Evolutionary conservation across 495 filamentous ascomycete species (phyloP).

Genomic region (Wilcoxina mikolae): DNA sequence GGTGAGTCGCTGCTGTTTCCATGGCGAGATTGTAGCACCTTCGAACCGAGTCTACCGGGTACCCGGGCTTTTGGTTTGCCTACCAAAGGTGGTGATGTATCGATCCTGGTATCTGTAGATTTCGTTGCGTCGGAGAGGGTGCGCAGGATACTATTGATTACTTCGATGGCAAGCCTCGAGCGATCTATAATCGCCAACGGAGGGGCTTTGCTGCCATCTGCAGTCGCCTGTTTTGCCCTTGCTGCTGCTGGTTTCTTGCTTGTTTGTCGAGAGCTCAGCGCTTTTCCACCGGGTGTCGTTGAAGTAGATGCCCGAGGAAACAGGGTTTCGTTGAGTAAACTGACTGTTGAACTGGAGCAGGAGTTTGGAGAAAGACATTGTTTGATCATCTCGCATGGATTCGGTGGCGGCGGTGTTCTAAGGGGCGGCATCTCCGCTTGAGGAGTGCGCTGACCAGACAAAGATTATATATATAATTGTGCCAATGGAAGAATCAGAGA

Average conservation of each 20-base stretch:
- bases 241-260: background rate
- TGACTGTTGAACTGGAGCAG: constrained; percentile 21
- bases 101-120: background rate
- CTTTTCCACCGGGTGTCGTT: too few relatives aligned
- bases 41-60: background rate
- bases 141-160: constrained; percentile 64
- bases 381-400: constrained; percentile 16
- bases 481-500: too few relatives aligned
- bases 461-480: too few relatives aligned
- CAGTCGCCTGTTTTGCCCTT: constrained; percentile 12
- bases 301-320: constrained; percentile 6
- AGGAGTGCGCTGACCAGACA: too few relatives aligned
- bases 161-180: constrained; percentile 56
- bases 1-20: constrained; percentile 20
- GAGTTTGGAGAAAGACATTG: constrained; percentile 13
- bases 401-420: constrained; percentile 5
- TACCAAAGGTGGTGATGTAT: background rate
- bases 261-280: too few relatives aligned
- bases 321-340: constrained; percentile 19
- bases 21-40: constrained; percentile 17
- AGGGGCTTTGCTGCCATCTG: constrained; percentile 14
- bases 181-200: constrained; percentile 24
- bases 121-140: constrained; percentile 60
- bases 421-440: background rate
- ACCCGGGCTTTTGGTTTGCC: background rate